These are phyloP conservation scores for Astragalus glycyphyllos DNA, from an alignment of 306 rosid species.

Conservation along the genomic window DNA sequence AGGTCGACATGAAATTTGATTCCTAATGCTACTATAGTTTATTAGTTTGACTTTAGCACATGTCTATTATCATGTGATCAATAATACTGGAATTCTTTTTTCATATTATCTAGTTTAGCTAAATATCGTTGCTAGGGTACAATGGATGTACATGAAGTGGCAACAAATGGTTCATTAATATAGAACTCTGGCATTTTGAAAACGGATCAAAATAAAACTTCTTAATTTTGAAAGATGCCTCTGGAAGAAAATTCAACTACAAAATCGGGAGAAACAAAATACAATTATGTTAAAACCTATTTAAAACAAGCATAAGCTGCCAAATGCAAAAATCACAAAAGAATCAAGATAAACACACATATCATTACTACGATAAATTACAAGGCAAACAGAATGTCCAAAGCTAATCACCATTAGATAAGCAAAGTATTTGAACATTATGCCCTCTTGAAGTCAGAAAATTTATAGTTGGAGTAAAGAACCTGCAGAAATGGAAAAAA, in stretches of 20 bases:
- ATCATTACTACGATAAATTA: constrained; percentile 11
- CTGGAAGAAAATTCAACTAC: constrained; percentile 18
- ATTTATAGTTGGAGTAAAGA: constrained; percentile 84
- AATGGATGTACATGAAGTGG: constrained; percentile 13
- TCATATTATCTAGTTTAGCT: constrained; percentile 7
- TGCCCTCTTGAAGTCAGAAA: constrained; percentile 77
- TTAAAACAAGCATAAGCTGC: background rate
- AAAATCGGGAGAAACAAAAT: constrained; percentile 7
- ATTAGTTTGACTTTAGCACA: constrained; percentile 14
- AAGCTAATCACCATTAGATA: constrained; percentile 70
- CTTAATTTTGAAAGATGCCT: constrained; percentile 30
- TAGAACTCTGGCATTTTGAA: background rate
- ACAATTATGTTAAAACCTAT: constrained; percentile 6
- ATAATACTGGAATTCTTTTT: background rate
- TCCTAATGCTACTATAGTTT: constrained; percentile 29
- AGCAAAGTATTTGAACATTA: constrained; percentile 74
- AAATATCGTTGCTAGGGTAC: constrained; percentile 31
- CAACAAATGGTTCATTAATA: constrained; percentile 10
- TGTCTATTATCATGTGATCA: constrained; percentile 9
- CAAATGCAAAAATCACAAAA: constrained; percentile 3
- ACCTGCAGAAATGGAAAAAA: constrained; percentile 65
- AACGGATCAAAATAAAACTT: background rate
- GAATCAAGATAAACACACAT: constrained; percentile 27
- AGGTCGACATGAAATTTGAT: constrained; percentile 20
- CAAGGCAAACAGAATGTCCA: constrained; percentile 22